Base-by-base conservation (phyloP, 352 stramenopile species). In the Pythium sp. region DNA sequence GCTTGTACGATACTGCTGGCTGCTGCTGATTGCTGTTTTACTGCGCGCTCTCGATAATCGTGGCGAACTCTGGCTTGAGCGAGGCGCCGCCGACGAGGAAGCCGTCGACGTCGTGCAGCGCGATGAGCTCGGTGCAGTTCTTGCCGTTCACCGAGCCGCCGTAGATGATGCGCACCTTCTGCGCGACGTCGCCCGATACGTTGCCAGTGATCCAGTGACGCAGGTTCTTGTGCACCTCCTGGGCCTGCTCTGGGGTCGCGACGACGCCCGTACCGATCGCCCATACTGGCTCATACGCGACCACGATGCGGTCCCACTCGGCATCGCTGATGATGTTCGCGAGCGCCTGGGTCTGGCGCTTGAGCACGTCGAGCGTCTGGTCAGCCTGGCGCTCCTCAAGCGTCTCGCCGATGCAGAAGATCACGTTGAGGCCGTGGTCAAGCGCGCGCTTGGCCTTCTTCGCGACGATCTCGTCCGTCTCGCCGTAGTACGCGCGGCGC, bases 391-490 rank as follows among this genome's bases (percentile, higher is more conserved):
- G 86, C 67, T 98, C 72, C 41, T 96, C 86, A 36, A 98, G 83
- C 63, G 89, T 97, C 84, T 99, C 97, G 47, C 97, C 97, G 71
- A 99, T 98, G 72, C 97, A 99, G 72, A 99, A 95, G 79, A 99
- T 98, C 54, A 97, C 89, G 47, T 89, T 91, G 49, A 98, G 78
- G 2, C 92, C 96, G 34, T 96, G 73, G 65, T 91, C 83, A 3
- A 98, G 72, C 38, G 94, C 95, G 38, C 91, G 78, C 79, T 95
- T 96, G 61, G 94, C 97, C 86, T 99, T 98, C 67, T 88, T 83
- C 66, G 97, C 97, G 72, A 98, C 97, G 63, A 97, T 80, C 68
- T 96, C 81, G 69, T 99, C 93, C 38, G 84, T 94, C 76, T 98
- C 86, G 91, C 76, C 81, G 68, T 97, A 98, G 72, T 95, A 95